phyloP scores from a whole-genome alignment of 73 alveolate genomes.

The Tetrahymena borealis region DNA sequence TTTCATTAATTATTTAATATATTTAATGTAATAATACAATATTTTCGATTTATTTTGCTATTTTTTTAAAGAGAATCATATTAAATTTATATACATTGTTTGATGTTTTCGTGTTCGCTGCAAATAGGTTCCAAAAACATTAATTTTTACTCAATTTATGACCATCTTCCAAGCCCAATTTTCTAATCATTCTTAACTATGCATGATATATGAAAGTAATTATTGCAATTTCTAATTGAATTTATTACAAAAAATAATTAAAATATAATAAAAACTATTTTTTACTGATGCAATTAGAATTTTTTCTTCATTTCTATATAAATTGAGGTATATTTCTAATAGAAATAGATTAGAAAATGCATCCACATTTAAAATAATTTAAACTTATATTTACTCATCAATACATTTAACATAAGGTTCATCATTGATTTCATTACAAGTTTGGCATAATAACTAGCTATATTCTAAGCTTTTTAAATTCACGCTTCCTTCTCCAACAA shows the following conservation, averaged over 20 bases:
- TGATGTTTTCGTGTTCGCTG: background rate
- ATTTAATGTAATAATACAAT: no score
- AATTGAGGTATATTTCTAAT: background rate
- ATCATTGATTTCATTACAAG: background rate
- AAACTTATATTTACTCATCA: background rate
- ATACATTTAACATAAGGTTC: background rate
- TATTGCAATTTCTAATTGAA: background rate
- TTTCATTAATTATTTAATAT: no score
- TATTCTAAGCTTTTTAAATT: background rate
- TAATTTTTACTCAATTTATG: background rate
- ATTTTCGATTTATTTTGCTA: no score
- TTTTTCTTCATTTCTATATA: background rate
- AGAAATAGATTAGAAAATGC: background rate
- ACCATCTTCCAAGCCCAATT: background rate
- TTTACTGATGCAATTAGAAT: no score
- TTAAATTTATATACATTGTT: background rate
- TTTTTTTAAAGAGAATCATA: background rate
- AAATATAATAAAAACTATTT: no score
- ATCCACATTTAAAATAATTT: background rate
- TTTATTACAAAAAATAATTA: no score
- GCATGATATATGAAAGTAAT: background rate
- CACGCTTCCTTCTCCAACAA: background rate
- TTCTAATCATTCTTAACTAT: background rate
- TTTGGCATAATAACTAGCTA: background rate
- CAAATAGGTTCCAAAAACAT: background rate